phyloP scores from a whole-genome alignment of 441 rosid genomes.

The Manihot esculenta region DNA sequence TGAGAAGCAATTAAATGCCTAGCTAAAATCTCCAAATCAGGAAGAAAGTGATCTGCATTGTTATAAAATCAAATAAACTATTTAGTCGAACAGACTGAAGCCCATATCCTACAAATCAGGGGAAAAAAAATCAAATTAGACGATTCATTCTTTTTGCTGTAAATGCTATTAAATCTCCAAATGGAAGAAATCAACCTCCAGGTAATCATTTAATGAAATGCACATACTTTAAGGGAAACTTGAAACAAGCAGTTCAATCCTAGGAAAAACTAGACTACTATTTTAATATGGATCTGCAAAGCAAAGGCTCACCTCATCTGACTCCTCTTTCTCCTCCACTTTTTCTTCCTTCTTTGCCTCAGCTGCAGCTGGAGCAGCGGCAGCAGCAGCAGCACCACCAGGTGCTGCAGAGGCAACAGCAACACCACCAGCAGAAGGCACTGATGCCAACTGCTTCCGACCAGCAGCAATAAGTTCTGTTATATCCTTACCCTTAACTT shows the following conservation, averaged over 20 bases:
- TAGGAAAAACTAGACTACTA: background rate
- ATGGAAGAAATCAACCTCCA: background rate
- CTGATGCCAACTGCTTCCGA: slow-evolving; percentile 74
- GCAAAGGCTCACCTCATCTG: slow-evolving; percentile 58
- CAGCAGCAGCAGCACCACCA: slow-evolving; percentile 32
- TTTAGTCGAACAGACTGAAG: slow-evolving; percentile 47
- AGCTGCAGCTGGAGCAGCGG: slow-evolving; percentile 50
- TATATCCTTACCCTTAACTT: slow-evolving; percentile 65
- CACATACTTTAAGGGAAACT: background rate
- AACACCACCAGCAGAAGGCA: slow-evolving; percentile 72
- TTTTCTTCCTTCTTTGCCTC: slow-evolving; percentile 72
- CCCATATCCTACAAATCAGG: slow-evolving; percentile 51
- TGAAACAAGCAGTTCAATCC: background rate
- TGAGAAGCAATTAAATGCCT: background rate
- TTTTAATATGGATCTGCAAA: background rate
- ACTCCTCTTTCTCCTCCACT: slow-evolving; percentile 75
- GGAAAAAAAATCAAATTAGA: background rate
- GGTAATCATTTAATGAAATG: background rate
- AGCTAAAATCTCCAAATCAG: background rate
- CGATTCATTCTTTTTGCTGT: too few relatives aligned
- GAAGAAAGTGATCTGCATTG: background rate
- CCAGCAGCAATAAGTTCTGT: slow-evolving; percentile 72
- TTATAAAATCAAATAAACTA: background rate
- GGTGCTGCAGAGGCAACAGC: slow-evolving; percentile 41
- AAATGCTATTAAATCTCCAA: too few relatives aligned